Conservation (phyloP, 225 moss, liverwort and hornwort species). For the Lunularia cruciata region DNA sequence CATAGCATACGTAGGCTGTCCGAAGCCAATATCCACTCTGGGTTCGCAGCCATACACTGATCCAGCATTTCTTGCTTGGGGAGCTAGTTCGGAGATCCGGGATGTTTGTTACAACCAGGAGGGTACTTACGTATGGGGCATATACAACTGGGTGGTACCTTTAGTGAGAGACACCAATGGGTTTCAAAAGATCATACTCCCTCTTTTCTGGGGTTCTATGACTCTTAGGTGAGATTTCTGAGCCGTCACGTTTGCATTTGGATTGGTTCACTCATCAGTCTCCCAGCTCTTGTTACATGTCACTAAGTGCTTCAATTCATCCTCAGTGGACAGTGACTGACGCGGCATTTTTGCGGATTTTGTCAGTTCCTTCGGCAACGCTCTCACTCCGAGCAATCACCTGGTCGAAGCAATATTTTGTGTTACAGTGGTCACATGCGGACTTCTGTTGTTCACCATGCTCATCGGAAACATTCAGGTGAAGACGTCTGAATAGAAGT, state of each 20-base stretch:
- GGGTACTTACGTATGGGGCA: constrained; percentile 58
- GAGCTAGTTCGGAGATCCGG: constrained; percentile 42
- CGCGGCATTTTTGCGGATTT: background rate
- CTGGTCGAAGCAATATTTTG: constrained; percentile 66
- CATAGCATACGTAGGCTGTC: constrained; percentile 57
- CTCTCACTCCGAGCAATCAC: constrained; percentile 66
- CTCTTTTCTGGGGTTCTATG: constrained; percentile 90
- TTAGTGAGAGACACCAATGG: constrained; percentile 53
- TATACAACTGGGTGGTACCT: constrained; percentile 60
- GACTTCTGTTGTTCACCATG: constrained; percentile 76
- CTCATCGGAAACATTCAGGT: constrained; percentile 96
- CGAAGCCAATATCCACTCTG: constrained; percentile 46
- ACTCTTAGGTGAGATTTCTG: constrained; percentile 61
- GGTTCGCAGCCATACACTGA: constrained; percentile 36
- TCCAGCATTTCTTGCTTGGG: constrained; percentile 45
- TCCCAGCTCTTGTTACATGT: background rate
- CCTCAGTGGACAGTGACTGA: background rate
- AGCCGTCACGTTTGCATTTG: background rate
- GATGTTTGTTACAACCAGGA: constrained; percentile 41
- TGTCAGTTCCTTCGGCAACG: constrained; percentile 86
- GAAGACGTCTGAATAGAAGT: too few species aligned
- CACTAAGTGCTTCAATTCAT: background rate
- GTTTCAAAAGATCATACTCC: constrained; percentile 52
- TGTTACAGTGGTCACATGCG: constrained; percentile 67
- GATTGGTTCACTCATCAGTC: background rate